Evolutionary conservation across 345 rosid species (phyloP).

Genomic region (Dimocarpus longan): DNA sequence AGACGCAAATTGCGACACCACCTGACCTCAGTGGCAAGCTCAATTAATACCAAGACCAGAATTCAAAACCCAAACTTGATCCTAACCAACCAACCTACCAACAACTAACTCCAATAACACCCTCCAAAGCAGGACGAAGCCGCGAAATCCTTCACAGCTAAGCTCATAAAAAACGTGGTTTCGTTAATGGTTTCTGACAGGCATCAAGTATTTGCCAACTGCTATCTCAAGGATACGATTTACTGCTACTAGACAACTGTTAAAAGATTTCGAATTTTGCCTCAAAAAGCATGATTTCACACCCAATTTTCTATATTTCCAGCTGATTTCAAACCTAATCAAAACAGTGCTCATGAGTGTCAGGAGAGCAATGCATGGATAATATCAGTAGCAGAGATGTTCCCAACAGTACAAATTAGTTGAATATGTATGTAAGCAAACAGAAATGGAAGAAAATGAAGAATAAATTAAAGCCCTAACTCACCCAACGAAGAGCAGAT

Average conservation of each 20-base stretch:
- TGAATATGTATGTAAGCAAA: background rate
- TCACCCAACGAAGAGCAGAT: background rate
- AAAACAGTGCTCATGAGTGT: background rate
- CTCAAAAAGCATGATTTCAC: background rate
- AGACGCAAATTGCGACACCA: no score
- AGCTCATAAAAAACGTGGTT: background rate
- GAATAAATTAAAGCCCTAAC: conserved; percentile 7
- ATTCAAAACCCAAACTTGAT: background rate
- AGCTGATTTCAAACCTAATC: background rate
- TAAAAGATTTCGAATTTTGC: background rate
- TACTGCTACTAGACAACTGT: background rate
- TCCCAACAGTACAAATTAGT: background rate
- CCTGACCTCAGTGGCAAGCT: no score
- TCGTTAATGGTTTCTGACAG: background rate
- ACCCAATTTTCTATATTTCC: background rate
- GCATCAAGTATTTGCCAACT: background rate
- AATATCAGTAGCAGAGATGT: background rate
- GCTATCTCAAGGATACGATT: background rate
- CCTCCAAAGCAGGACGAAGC: background rate
- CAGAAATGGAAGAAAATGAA: background rate
- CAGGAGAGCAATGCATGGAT: background rate
- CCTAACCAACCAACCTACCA: background rate
- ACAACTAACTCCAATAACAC: background rate
- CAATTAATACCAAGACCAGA: background rate
- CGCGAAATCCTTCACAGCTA: background rate